Conservation (phyloP, 441 rosid species). For the Gossypium schwendimanii region DNA sequence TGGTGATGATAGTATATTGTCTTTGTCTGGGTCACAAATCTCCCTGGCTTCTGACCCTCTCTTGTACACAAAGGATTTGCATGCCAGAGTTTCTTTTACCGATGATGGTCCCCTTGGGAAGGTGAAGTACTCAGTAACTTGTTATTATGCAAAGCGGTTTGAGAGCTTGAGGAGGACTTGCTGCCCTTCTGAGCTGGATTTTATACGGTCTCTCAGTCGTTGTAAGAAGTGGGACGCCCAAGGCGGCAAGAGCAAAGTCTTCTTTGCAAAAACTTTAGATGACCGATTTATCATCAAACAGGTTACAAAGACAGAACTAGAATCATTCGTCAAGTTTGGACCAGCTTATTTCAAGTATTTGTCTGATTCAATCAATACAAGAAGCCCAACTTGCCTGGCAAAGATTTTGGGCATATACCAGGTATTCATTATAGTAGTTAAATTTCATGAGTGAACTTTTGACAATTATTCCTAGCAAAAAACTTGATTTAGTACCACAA, state of each 20-base stretch:
- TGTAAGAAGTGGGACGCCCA: slow-evolving; percentile 84
- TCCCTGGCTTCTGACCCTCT: slow-evolving; percentile 46
- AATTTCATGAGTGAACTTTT: not conserved
- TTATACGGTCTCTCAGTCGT: slow-evolving; percentile 63
- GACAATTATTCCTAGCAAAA: not conserved
- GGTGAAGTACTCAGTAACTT: slow-evolving; percentile 54
- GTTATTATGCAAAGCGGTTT: slow-evolving; percentile 66
- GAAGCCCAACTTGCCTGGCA: slow-evolving; percentile 70
- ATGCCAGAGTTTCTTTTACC: slow-evolving; percentile 48
- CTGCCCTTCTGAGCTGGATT: slow-evolving; percentile 64
- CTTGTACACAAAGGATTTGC: slow-evolving; percentile 43
- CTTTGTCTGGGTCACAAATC: slow-evolving; percentile 39
- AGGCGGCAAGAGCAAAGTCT: slow-evolving; percentile 78
- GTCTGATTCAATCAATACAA: slow-evolving; percentile 45
- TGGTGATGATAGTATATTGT: slow-evolving; percentile 37
- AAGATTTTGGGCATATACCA: slow-evolving; percentile 76
- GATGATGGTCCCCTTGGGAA: slow-evolving; percentile 58
- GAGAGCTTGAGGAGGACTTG: slow-evolving; percentile 66
- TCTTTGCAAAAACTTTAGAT: slow-evolving; percentile 74
- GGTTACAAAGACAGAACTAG: slow-evolving; percentile 74
- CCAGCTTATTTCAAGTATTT: slow-evolving; percentile 59
- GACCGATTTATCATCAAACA: slow-evolving; percentile 69
- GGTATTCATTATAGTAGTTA: slow-evolving; percentile 27
- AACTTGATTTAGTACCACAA: not conserved
- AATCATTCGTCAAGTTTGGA: slow-evolving; percentile 66